phyloP scores from a whole-genome alignment of 2,329 filamentous ascomycete genomes.

The Apiospora hydei region DNA sequence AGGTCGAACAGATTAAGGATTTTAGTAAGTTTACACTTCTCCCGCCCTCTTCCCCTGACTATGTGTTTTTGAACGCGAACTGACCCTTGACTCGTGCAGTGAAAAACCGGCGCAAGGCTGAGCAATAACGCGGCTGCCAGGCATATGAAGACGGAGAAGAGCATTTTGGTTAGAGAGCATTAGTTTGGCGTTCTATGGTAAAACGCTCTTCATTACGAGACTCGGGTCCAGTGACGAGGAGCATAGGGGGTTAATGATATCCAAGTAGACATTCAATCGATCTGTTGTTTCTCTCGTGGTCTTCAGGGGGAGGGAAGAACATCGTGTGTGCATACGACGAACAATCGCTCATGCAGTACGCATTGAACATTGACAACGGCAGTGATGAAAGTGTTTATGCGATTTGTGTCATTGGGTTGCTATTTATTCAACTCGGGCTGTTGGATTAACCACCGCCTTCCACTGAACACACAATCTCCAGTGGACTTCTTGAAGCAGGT shows the following conservation, averaged over 20 bases:
- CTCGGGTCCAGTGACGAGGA: neutral
- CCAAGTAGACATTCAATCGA: conserved; percentile 18
- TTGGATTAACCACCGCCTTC: neutral
- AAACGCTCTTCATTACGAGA: neutral
- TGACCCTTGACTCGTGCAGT: neutral
- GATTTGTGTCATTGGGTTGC: neutral
- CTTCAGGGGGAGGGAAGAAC: neutral
- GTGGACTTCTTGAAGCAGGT: neutral
- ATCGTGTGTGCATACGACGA: neutral
- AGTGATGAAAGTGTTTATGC: no score
- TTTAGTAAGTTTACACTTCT: conserved; percentile 54
- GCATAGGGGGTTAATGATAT: conserved; percentile 11
- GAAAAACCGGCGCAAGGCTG: conserved; percentile 24
- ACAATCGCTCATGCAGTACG: neutral
- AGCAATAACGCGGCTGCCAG: conserved; percentile 7
- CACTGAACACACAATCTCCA: neutral
- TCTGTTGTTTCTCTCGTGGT: neutral
- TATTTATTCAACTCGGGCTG: neutral
- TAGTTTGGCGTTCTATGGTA: conserved; percentile 12
- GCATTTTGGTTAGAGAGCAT: neutral
- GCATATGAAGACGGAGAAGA: neutral
- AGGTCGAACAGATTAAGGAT: conserved; percentile 85
- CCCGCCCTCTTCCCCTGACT: neutral
- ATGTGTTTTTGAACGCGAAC: neutral
- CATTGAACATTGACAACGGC: no score